Base-by-base conservation (phyloP, 441 rosid genomes). In the Adansonia grandidieri region DNA sequence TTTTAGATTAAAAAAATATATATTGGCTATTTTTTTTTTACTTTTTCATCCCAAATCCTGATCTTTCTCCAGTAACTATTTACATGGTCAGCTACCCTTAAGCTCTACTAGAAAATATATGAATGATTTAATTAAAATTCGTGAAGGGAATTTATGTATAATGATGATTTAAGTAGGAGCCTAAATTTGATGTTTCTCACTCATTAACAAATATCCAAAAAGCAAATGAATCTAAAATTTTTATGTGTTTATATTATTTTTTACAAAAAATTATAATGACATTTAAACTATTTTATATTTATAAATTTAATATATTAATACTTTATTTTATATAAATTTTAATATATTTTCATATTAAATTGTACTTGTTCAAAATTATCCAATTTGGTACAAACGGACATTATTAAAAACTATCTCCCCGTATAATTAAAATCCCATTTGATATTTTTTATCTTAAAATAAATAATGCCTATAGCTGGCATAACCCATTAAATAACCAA, bases 381-480 rank as follows among this genome's bases (percentile, higher is more conserved):
- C 5, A 40, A 40, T 20, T 68, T 60, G 76, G 62, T 60, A n/a
- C 84, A 81, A 74, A 86, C 11, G 71, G 81, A 82, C 85, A 85
- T 82, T 77, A 82, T 74, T 68, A 69, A 78, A 80, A 75, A 86
- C 75, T 58, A 10, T 50, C 77, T 62, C 56, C 73, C 74, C 53
- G 1, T 76, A n/a, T 58, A 20, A 50, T 69, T 1, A 69, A 58
- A 24, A 13, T 20, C 73, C 69, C 79, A 76, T 32, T 67, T 57
- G 13, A n/a, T 56, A 66, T 74, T 64, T 74, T 63, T 44, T 1
- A 24, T 61, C 77, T 83, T 71, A 71, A 19, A 58, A 71, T 68
- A 77, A 74, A 73, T 61, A 74, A 73, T 63, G 83, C 77, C 82
- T n/a, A 54, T 78, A 79, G 87, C 87, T 81, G 87, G 82, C 85